Conservation (phyloP, 495 filamentous ascomycete species). For the Cudoniella acicularis region DNA sequence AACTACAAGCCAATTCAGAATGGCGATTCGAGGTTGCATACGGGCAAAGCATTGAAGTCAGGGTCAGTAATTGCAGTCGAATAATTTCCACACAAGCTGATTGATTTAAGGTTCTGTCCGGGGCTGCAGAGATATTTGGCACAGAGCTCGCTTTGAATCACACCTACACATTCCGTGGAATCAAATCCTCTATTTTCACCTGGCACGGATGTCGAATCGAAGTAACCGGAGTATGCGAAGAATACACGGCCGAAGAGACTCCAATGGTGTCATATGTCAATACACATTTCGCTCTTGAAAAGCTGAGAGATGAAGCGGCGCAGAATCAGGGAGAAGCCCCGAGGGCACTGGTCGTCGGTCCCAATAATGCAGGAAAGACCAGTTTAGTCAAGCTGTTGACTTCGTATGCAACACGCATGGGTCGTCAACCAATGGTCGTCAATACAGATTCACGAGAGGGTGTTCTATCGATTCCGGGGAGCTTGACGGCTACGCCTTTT, state of each 20-base stretch:
- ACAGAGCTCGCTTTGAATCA: slow-evolving; percentile 83
- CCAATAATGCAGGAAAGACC: slow-evolving; percentile 80
- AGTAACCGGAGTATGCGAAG: slow-evolving; percentile 51
- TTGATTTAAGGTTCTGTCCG: slow-evolving; percentile 59
- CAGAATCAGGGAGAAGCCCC: slow-evolving; percentile 51
- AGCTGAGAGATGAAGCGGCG: slow-evolving; percentile 40
- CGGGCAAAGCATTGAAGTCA: slow-evolving; percentile 57
- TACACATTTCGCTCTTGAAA: slow-evolving; percentile 61
- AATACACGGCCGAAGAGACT: slow-evolving; percentile 80
- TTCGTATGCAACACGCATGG: slow-evolving; percentile 72
- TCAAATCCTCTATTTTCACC: slow-evolving; percentile 84
- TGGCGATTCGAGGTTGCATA: slow-evolving; percentile 90
- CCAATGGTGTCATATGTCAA: slow-evolving; percentile 81
- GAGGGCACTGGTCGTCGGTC: slow-evolving; percentile 79
- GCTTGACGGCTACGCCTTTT: slow-evolving; percentile 77
- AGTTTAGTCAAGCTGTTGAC: slow-evolving; percentile 77
- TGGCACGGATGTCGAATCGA: slow-evolving; percentile 87
- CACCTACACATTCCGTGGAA: slow-evolving; percentile 76
- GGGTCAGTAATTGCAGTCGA: slow-evolving; percentile 36
- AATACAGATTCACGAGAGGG: slow-evolving; percentile 86
- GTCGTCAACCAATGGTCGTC: slow-evolving; percentile 75
- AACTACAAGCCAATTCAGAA: slow-evolving; percentile 56
- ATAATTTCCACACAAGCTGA: slow-evolving; percentile 24
- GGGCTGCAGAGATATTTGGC: slow-evolving; percentile 92
- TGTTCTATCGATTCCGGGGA: slow-evolving; percentile 80